A percentile compares a stretch with the other conserved stretches of the same genome.
phyloP scores from a whole-genome alignment of 208 protist species.

The Phytomonas francai region DNA sequence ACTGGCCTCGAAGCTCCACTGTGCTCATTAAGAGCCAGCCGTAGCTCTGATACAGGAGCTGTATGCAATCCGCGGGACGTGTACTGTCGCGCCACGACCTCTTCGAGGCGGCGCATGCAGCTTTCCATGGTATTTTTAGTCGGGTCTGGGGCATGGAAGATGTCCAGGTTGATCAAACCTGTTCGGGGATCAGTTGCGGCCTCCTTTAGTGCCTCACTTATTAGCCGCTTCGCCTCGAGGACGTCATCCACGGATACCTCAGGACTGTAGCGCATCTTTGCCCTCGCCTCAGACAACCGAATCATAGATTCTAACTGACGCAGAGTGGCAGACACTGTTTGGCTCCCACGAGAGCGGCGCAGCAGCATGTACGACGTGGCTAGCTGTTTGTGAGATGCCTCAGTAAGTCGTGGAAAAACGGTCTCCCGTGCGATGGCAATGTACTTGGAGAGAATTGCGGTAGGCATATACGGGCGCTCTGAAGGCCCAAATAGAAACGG shows the following conservation, averaged over 20 bases:
- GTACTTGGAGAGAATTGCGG: constrained; percentile 85
- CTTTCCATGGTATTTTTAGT: constrained; percentile 75
- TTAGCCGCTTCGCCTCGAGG: constrained; percentile 85
- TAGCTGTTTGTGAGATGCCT: constrained; percentile 85
- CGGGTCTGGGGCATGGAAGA: constrained; percentile 81
- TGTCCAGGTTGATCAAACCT: constrained; percentile 85
- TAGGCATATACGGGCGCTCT: constrained; percentile 65
- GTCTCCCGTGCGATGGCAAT: constrained; percentile 88
- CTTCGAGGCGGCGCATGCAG: constrained; percentile 65
- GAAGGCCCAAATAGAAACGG: constrained; percentile 52
- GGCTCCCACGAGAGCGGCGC: constrained; percentile 73
- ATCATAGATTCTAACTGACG: constrained; percentile 99
- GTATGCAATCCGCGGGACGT: constrained; percentile 26
- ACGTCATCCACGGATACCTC: constrained; percentile 83
- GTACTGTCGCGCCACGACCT: constrained; percentile 50
- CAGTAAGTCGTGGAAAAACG: constrained; percentile 78
- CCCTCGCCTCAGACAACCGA: constrained; percentile 91
- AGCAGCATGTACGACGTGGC: constrained; percentile 93
- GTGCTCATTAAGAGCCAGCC: constrained; percentile 62
- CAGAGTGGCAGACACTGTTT: constrained; percentile 96
- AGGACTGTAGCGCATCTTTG: constrained; percentile 85
- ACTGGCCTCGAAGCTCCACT: constrained; percentile 42
- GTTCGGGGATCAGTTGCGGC: constrained; percentile 80
- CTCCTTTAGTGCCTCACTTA: constrained; percentile 83
- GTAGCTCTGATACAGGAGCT: constrained; percentile 57